Conservation (phyloP, 495 filamentous ascomycete genomes). For the Aspergillus ellipticus region DNA sequence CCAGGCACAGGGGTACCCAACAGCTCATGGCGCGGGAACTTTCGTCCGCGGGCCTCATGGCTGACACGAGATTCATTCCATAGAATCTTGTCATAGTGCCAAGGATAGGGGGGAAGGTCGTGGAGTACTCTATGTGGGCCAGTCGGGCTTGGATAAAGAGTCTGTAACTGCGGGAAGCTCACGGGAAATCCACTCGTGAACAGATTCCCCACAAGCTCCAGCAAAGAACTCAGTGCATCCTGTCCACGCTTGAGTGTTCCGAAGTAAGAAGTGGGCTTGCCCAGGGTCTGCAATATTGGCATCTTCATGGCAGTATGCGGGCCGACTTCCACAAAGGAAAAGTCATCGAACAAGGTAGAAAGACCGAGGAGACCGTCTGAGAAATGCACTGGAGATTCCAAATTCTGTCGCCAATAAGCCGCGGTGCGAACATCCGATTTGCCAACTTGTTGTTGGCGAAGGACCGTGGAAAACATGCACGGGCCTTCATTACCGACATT, state of each 20-base stretch:
- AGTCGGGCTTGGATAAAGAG: background rate
- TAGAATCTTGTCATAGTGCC: slow-evolving; percentile 17
- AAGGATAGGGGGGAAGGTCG: slow-evolving; percentile 27
- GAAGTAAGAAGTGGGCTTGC: background rate
- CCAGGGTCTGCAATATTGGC: background rate
- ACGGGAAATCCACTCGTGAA: background rate
- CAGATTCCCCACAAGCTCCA: background rate
- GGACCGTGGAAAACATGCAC: background rate
- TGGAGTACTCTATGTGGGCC: background rate
- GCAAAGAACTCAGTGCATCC: background rate
- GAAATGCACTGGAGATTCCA: background rate
- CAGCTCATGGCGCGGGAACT: slow-evolving; percentile 16
- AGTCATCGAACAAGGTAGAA: background rate
- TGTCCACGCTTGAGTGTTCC: background rate
- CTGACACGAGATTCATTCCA: slow-evolving; percentile 19
- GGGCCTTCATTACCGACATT: background rate
- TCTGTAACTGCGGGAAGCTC: background rate
- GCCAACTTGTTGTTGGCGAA: background rate
- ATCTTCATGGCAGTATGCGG: slow-evolving; percentile 3
- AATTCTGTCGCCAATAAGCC: background rate
- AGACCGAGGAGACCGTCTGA: background rate
- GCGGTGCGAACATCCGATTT: background rate
- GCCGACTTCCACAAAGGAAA: background rate
- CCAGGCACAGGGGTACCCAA: slow-evolving; percentile 12
- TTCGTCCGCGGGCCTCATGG: slow-evolving; percentile 6